Percentiles rank a stretch among this genome's conserved stretches.
phyloP scores from a whole-genome alignment of 2,329 filamentous ascomycete species.

The Coniochaeta prunicola region DNA sequence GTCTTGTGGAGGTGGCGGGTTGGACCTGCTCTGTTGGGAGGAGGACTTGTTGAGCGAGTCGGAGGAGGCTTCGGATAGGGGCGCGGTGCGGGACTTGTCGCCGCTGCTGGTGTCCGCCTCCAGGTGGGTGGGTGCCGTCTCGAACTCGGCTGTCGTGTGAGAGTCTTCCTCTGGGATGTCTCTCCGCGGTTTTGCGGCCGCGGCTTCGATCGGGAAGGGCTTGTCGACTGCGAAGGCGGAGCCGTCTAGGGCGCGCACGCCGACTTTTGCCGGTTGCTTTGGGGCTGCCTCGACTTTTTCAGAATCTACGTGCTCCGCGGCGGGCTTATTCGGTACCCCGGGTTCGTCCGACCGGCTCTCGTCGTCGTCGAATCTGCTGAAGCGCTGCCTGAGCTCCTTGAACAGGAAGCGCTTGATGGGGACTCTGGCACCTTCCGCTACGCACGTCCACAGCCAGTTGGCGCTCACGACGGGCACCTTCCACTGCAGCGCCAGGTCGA shows the following conservation, averaged over 20 bases:
- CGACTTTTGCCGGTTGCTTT: constrained; percentile 7
- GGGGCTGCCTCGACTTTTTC: constrained; percentile 4
- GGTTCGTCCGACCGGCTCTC: constrained; percentile 11
- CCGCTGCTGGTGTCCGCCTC: constrained; percentile 14
- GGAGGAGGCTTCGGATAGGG: constrained; percentile 32
- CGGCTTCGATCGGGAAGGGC: constrained; percentile 4
- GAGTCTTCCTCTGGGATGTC: constrained; percentile 4
- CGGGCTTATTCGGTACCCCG: constrained; percentile 10
- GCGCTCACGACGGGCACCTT: constrained; percentile 73
- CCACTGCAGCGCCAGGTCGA: constrained; percentile 68
- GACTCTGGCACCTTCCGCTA: constrained; percentile 46
- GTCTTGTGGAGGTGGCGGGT: background rate
- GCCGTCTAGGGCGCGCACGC: constrained; percentile 8
- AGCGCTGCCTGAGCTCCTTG: constrained; percentile 31
- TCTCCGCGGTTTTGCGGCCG: background rate
- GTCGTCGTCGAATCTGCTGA: constrained; percentile 6
- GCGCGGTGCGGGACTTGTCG: constrained; percentile 15
- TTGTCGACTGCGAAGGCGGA: constrained; percentile 10
- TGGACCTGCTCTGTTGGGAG: constrained; percentile 19
- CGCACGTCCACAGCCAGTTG: constrained; percentile 80
- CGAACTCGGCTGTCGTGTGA: constrained; percentile 14
- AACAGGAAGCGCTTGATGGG: constrained; percentile 41
- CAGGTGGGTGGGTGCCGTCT: constrained; percentile 11
- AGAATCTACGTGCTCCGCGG: no score
- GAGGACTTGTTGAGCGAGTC: constrained; percentile 34